Percentiles rank a stretch among this genome's conserved stretches.
Conservation (phyloP, 441 rosid species). For the Gossypium davidsonii region DNA sequence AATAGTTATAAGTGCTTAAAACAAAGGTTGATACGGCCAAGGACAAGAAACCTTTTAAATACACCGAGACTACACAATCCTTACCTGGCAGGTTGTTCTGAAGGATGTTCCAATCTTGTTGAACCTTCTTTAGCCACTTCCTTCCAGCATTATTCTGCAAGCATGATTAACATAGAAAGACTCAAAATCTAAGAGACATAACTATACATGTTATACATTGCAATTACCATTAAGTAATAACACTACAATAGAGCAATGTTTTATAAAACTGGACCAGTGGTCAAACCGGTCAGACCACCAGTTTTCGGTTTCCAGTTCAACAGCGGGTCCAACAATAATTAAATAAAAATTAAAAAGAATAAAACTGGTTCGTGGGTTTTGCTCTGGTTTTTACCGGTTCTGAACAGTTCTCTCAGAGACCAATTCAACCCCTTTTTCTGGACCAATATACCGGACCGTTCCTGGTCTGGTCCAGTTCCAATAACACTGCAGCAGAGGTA, state of each 20-base stretch:
- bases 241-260: neutral
- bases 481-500: neutral
- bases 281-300: no score
- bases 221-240: neutral
- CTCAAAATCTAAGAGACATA: neutral
- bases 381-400: no score
- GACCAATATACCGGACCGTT: no score
- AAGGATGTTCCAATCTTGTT: slow-evolving; percentile 97
- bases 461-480: no score
- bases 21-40: slow-evolving; percentile 2
- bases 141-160: slow-evolving; percentile 69
- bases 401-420: no score
- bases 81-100: slow-evolving; percentile 97
- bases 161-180: slow-evolving; percentile 10
- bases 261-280: no score
- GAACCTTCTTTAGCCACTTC: slow-evolving; percentile 89
- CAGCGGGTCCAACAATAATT: no score
- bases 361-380: no score
- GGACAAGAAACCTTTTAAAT: neutral
- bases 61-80: slow-evolving; percentile 6
- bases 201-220: neutral
- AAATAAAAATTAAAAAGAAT: no score
- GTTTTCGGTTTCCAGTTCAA: no score
- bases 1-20: slow-evolving; percentile 9
- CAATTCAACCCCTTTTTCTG: no score